Evolutionary conservation across 2,329 filamentous ascomycete species (phyloP).

Genomic region (Hymenoscyphus repandus): DNA sequence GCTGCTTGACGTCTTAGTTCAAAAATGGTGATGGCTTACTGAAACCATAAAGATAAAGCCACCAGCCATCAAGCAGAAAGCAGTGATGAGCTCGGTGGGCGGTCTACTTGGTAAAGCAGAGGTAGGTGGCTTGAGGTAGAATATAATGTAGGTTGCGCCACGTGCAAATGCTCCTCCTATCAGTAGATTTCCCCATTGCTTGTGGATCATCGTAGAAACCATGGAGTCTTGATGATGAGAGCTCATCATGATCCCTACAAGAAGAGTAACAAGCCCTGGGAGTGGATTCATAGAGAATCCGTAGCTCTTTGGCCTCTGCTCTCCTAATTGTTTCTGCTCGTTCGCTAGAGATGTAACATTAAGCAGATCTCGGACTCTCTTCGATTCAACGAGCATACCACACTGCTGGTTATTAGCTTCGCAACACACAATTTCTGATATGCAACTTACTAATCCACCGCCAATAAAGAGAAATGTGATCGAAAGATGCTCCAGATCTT

Average conservation of each 20-base stretch:
- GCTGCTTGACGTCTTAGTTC: conserved; percentile 11
- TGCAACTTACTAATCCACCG: conserved; percentile 67
- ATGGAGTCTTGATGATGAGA: conserved; percentile 72
- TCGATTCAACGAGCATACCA: conserved; percentile 82
- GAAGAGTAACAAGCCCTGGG: conserved; percentile 77
- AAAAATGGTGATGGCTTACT: conserved; percentile 45
- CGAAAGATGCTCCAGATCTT: conserved; percentile 86
- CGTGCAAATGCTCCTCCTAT: conserved; percentile 76
- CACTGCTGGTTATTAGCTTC: conserved; percentile 40
- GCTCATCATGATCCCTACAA: conserved; percentile 92
- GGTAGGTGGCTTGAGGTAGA: conserved; percentile 74
- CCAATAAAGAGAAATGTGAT: conserved; percentile 94
- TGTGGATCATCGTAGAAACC: conserved; percentile 87
- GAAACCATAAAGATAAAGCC: conserved; percentile 92
- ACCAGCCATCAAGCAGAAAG: conserved; percentile 83
- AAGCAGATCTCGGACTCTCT: conserved; percentile 60
- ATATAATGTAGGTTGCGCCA: conserved; percentile 70
- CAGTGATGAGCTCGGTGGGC: conserved; percentile 80
- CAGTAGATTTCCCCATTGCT: conserved; percentile 86
- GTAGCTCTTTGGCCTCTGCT: conserved; percentile 62
- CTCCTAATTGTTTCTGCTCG: conserved; percentile 39
- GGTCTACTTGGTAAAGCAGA: conserved; percentile 79
- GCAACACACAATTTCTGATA: conserved; percentile 6
- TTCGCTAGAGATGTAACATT: conserved; percentile 39
- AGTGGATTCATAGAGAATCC: conserved; percentile 79